Evolutionary conservation across 1,284 basidiomycete species (phyloP).

Genomic region (Ustilago bromivora): DNA sequence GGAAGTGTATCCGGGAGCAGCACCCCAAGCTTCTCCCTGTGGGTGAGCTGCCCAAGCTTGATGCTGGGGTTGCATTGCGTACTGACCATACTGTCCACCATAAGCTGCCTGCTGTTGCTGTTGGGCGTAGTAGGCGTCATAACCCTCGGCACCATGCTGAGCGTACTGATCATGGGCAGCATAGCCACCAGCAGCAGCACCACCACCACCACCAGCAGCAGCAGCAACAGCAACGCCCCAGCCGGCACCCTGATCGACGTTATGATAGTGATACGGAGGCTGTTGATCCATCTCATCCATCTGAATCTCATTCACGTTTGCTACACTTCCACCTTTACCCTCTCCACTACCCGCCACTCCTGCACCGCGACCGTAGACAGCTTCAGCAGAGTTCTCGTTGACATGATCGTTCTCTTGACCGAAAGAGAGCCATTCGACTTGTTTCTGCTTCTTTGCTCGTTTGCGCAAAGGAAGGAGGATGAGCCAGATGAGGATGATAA

Average conservation of each 20-base stretch:
- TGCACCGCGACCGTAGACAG: constrained; percentile 47
- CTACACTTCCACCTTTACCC: constrained; percentile 46
- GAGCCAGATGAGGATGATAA: constrained; percentile 54
- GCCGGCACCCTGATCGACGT: constrained; percentile 29
- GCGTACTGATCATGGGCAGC: constrained; percentile 31
- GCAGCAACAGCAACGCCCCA: constrained; percentile 37
- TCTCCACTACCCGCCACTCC: constrained; percentile 46
- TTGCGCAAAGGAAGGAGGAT: constrained; percentile 54
- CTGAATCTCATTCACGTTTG: constrained; percentile 53
- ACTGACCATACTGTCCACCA: constrained; percentile 40
- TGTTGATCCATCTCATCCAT: constrained; percentile 52
- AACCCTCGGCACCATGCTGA: constrained; percentile 31
- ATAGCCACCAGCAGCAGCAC: constrained; percentile 24
- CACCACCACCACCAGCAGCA: constrained; percentile 7
- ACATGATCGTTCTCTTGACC: constrained; percentile 59
- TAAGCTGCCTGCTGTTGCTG: constrained; percentile 25
- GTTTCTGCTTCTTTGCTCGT: constrained; percentile 51
- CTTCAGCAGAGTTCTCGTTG: constrained; percentile 52
- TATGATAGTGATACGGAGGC: constrained; percentile 49
- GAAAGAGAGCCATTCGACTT: constrained; percentile 60
- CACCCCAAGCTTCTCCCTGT: constrained; percentile 39
- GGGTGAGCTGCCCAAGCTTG: constrained; percentile 27
- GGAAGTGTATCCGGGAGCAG: constrained; percentile 39
- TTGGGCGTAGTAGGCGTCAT: constrained; percentile 50
- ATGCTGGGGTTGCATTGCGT: constrained; percentile 40